A percentile compares a stretch with the other conserved stretches of the same genome.
Evolutionary conservation across 1,139 yeast species (phyloP).

Genomic region (Protomyces arabidopsidicola): DNA sequence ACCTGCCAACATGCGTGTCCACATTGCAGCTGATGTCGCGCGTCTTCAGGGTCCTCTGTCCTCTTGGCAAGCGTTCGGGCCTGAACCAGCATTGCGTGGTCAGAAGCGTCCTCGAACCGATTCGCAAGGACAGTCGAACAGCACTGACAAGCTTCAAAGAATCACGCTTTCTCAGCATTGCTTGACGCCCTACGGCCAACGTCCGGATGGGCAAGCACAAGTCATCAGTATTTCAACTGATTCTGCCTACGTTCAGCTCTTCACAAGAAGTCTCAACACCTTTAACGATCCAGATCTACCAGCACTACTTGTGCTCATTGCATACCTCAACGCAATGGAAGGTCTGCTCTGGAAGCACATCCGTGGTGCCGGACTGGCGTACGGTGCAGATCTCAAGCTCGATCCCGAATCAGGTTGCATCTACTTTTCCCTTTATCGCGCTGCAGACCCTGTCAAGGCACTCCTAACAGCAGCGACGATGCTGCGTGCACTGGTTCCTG

Average conservation of each 20-base stretch:
- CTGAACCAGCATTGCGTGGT: background rate
- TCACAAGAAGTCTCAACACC: conserved; percentile 60
- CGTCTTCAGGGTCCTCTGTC: conserved; percentile 53
- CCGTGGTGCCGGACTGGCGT: conserved; percentile 92
- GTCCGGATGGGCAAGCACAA: conserved; percentile 43
- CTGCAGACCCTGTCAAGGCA: conserved; percentile 65
- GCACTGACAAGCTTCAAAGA: conserved; percentile 18
- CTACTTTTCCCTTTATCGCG: conserved; percentile 67
- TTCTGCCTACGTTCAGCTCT: conserved; percentile 65
- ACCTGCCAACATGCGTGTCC: conserved; percentile 58
- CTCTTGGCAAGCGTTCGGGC: conserved; percentile 49
- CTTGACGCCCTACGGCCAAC: conserved; percentile 54
- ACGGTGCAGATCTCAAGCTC: conserved; percentile 67
- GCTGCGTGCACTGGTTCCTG: conserved; percentile 61
- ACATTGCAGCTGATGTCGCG: conserved; percentile 65
- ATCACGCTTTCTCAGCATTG: conserved; percentile 56
- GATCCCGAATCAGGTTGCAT: conserved; percentile 65
- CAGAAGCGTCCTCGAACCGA: conserved; percentile 21
- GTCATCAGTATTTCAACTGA: conserved; percentile 76
- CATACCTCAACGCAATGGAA: conserved; percentile 78
- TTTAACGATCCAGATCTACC: conserved; percentile 65
- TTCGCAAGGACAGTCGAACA: background rate
- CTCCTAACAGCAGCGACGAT: conserved; percentile 55
- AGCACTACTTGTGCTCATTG: conserved; percentile 67
- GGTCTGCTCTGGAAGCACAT: conserved; percentile 98